phyloP scores from a whole-genome alignment of 2,329 filamentous ascomycete species.

The Pseudofabraea citricarpa region DNA sequence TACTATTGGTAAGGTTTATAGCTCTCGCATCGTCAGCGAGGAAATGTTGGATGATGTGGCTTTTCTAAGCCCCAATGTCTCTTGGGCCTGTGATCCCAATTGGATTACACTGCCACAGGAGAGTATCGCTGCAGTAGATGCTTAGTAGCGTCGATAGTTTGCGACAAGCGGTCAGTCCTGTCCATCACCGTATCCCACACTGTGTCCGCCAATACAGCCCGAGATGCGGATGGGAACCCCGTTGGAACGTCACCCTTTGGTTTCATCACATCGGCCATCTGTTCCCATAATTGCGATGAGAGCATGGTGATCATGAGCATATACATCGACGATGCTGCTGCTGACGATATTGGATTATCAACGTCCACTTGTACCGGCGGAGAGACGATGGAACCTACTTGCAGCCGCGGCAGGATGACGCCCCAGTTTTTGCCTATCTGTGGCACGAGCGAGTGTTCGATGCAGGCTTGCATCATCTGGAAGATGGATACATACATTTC shows the following conservation, averaged over 20 bases:
- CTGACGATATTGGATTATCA: background rate
- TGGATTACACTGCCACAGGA: too few relatives aligned
- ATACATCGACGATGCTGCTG: constrained; percentile 4
- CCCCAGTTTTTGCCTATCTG: background rate
- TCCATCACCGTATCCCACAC: background rate
- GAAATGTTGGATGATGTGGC: too few relatives aligned
- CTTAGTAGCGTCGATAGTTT: background rate
- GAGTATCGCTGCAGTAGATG: background rate
- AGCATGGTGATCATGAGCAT: constrained; percentile 8
- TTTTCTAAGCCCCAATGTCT: too few relatives aligned
- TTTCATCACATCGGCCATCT: background rate
- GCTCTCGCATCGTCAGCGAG: too few relatives aligned
- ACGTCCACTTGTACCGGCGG: constrained; percentile 4
- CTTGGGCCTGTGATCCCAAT: too few relatives aligned
- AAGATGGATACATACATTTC: constrained; percentile 7
- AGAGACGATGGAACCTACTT: constrained; percentile 3
- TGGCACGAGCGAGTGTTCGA: constrained; percentile 2
- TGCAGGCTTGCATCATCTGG: constrained; percentile 8
- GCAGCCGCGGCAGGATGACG: constrained; percentile 3
- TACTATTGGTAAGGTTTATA: too few relatives aligned
- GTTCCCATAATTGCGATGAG: constrained; percentile 2
- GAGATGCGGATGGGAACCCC: background rate
- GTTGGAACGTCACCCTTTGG: background rate
- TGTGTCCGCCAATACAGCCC: background rate
- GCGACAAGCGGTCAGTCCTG: background rate